phyloP scores from a whole-genome alignment of 176 grass and related monocot species.

The Tillandsia leiboldiana region DNA sequence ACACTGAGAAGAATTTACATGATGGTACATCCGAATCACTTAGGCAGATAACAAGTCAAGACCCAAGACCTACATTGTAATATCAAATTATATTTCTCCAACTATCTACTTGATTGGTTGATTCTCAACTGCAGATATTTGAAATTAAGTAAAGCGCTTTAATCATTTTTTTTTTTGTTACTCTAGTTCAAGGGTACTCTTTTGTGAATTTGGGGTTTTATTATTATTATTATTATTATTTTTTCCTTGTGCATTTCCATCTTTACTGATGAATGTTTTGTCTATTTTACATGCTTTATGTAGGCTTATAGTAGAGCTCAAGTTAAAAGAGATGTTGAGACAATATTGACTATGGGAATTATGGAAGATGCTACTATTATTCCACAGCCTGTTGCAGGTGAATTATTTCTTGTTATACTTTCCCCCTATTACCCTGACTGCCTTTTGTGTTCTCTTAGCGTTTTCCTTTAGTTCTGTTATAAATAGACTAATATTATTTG shows the following conservation, averaged over 20 bases:
- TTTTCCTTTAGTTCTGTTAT: not conserved
- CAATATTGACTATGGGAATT: slow-evolving; percentile 98
- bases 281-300: not conserved
- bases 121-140: not conserved
- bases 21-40: not conserved
- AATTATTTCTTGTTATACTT: not conserved
- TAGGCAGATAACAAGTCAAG: not conserved
- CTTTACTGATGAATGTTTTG: not conserved
- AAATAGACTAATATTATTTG: not conserved
- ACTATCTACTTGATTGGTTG: not conserved
- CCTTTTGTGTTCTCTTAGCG: not conserved
- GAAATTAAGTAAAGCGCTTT: not conserved
- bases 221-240: not conserved
- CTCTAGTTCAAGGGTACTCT: not conserved
- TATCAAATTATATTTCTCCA: not conserved
- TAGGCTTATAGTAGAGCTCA: slow-evolving; percentile 87
- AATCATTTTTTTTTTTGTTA: not conserved
- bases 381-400: slow-evolving; percentile 81
- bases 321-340: slow-evolving; percentile 95
- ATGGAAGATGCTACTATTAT: slow-evolving; percentile 97
- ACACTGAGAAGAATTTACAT: not conserved
- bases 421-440: not conserved
- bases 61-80: not conserved
- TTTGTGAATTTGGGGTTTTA: slow-evolving; percentile 6
- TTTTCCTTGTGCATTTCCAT: too few species aligned